Percentiles rank a stretch among this genome's conserved stretches.
Evolutionary conservation across 495 filamentous ascomycete species (phyloP).

Genomic region (Podospora australis): DNA sequence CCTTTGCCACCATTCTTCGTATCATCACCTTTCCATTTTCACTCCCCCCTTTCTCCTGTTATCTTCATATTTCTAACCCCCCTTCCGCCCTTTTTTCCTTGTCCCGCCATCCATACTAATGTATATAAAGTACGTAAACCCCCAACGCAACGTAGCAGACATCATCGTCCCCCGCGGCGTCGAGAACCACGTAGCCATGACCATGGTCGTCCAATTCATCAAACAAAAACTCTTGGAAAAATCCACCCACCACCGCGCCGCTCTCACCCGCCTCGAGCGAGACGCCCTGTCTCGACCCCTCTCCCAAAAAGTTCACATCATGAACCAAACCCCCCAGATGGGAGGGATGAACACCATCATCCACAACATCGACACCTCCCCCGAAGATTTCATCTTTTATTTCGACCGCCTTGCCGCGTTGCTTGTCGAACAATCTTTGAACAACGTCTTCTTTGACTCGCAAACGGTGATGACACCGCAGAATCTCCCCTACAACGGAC

Average conservation of each 20-base stretch:
- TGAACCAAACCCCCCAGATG: slow-evolving; percentile 71
- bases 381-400: slow-evolving; percentile 94
- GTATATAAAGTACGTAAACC: slow-evolving; percentile 63
- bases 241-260: slow-evolving; percentile 71
- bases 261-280: slow-evolving; percentile 64
- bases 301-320: slow-evolving; percentile 61
- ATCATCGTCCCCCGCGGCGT: slow-evolving; percentile 93
- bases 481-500: slow-evolving; percentile 58
- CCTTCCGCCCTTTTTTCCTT: not conserved
- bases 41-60: too few species aligned
- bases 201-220: slow-evolving; percentile 88
- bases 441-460: slow-evolving; percentile 59
- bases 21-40: too few species aligned
- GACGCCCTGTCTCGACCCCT: slow-evolving; percentile 64
- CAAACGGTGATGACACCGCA: slow-evolving; percentile 61
- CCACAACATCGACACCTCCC: slow-evolving; percentile 67
- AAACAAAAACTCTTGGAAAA: slow-evolving; percentile 77
- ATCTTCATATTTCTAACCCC: too few species aligned
- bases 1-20: too few species aligned
- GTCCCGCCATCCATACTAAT: not conserved
- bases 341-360: slow-evolving; percentile 85
- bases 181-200: slow-evolving; percentile 86
- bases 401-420: slow-evolving; percentile 80
- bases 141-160: slow-evolving; percentile 82
- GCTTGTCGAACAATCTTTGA: slow-evolving; percentile 81